phyloP scores from a whole-genome alignment of 2,329 filamentous ascomycete genomes.

The Colletotrichum costaricense region DNA sequence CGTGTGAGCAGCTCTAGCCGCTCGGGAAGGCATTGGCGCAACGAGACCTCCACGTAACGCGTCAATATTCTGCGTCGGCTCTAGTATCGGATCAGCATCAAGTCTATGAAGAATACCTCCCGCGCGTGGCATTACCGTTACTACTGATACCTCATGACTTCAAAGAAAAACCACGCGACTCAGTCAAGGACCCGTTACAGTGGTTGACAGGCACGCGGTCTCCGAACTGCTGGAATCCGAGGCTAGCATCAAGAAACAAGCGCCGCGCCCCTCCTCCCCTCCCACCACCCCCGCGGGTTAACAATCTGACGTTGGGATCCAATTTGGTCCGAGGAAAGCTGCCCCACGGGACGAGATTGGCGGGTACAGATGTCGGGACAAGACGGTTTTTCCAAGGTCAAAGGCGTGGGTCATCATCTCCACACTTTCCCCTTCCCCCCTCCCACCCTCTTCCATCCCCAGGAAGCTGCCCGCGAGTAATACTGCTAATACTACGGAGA shows the following conservation, averaged over 20 bases:
- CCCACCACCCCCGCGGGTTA: not conserved
- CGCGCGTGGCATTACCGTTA: not conserved
- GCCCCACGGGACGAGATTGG: conserved; percentile 11
- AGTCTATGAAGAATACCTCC: conserved; percentile 11
- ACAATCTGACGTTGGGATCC: conserved; percentile 6
- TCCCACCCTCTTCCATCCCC: not conserved
- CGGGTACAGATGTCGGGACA: conserved; percentile 5
- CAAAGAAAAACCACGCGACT: not conserved
- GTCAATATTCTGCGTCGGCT: conserved; percentile 29
- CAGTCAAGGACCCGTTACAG: conserved; percentile 2
- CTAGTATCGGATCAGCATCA: conserved; percentile 18
- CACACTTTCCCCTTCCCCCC: not conserved
- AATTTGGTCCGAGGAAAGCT: not conserved
- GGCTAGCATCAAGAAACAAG: not conserved
- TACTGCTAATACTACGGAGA: not conserved
- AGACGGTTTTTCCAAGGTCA: conserved; percentile 1
- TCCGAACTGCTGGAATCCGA: conserved; percentile 15
- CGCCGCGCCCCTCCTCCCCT: not conserved
- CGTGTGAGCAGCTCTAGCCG: conserved; percentile 24
- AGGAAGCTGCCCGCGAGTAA: conserved; percentile 19
- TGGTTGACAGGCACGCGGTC: conserved; percentile 1
- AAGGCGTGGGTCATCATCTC: conserved; percentile 1
- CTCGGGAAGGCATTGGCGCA: conserved; percentile 28
- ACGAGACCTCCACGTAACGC: conserved; percentile 28
- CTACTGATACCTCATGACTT: not conserved